phyloP scores from a whole-genome alignment of 139 green algal genomes.

The Zygnema cylindricum region DNA sequence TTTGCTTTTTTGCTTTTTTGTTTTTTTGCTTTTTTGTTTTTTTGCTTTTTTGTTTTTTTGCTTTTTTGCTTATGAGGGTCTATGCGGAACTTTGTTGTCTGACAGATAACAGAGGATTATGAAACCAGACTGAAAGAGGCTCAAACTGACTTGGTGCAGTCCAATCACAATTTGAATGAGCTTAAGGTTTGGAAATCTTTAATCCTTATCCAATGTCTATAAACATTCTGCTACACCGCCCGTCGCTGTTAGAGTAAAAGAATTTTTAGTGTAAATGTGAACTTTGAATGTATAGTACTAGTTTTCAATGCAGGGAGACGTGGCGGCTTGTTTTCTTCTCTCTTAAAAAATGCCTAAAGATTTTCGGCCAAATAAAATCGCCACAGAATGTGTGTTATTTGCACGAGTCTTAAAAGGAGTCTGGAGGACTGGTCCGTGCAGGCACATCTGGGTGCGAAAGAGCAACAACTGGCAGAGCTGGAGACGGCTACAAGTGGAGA shows the following conservation, averaged over 20 bases:
- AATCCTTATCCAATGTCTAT: background rate
- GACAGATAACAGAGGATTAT: background rate
- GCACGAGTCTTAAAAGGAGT: too few relatives aligned
- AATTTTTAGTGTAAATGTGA: too few relatives aligned
- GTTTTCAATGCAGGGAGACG: too few relatives aligned
- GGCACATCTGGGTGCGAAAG: constrained; percentile 37
- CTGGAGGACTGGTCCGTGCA: background rate
- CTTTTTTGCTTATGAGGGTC: background rate
- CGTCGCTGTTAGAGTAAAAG: too few relatives aligned
- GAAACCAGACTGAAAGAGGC: background rate
- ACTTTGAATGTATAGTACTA: too few relatives aligned
- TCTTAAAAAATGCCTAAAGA: too few relatives aligned
- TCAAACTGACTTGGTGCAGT: background rate
- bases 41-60: background rate
- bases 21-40: background rate
- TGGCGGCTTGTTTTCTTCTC: too few relatives aligned
- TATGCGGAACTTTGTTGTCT: too few relatives aligned
- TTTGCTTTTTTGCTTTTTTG: background rate
- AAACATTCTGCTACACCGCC: too few relatives aligned
- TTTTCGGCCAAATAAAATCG: too few relatives aligned
- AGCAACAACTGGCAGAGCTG: constrained; percentile 44
- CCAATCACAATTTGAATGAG: background rate
- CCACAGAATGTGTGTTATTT: too few relatives aligned
- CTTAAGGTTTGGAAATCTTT: background rate
- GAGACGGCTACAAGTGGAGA: constrained; percentile 39